Percentiles rank a stretch among this genome's conserved stretches.
Conservation (phyloP, 2,329 filamentous ascomycete species). For the Epichloe sp. region DNA sequence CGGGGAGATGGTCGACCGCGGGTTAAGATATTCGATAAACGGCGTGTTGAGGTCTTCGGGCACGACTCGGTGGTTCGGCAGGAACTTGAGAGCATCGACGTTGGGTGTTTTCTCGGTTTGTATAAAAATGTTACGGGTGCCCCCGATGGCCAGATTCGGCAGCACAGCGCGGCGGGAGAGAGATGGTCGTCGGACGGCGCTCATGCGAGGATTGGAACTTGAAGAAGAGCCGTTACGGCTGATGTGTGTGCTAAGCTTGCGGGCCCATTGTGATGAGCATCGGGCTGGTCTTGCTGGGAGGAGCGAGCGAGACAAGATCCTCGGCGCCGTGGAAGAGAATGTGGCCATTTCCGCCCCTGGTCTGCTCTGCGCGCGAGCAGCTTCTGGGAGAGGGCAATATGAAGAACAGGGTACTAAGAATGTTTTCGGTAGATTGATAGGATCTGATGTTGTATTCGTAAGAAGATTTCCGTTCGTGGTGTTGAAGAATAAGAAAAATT, state of each 20-base stretch:
- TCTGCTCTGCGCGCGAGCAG: neutral
- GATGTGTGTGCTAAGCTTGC: conserved; percentile 16
- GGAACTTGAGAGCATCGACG: conserved; percentile 89
- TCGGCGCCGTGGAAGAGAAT: conserved; percentile 10
- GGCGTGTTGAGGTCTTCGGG: conserved; percentile 59
- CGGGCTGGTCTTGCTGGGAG: conserved; percentile 10
- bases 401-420: neutral
- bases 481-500: neutral
- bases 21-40: conserved; percentile 85
- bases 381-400: neutral
- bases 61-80: conserved; percentile 77
- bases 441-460: neutral
- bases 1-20: conserved; percentile 75
- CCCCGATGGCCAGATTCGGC: conserved; percentile 11
- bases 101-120: conserved; percentile 94
- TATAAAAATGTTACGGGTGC: conserved; percentile 77
- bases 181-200: conserved; percentile 6
- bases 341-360: conserved; percentile 10
- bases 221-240: neutral
- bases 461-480: neutral
- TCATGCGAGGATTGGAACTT: neutral
- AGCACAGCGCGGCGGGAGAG: conserved; percentile 5
- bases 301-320: conserved; percentile 13
- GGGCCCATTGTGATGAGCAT: conserved; percentile 15
- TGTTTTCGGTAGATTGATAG: neutral